Percentiles rank a stretch among this genome's conserved stretches.
Evolutionary conservation across 768 basidiomycete genomes (phyloP).

Genomic region (Tephrocybe sp.): DNA sequence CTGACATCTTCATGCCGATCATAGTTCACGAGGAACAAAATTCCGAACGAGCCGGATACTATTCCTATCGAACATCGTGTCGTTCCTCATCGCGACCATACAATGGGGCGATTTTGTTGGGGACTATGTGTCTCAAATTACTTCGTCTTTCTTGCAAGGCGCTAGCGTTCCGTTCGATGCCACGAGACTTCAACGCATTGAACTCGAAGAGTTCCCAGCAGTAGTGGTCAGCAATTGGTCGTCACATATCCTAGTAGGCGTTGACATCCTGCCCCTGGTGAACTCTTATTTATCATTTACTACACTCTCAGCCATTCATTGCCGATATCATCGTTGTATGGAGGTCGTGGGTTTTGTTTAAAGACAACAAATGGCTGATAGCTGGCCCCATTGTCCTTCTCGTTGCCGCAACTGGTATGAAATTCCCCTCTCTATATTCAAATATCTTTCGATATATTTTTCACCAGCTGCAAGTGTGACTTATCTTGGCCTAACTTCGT

Average conservation of each 20-base stretch:
- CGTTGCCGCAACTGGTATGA: constrained; percentile 3
- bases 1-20: neutral
- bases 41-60: neutral
- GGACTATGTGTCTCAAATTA: constrained; percentile 3
- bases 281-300: too few relatives aligned
- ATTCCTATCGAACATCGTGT: neutral
- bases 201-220: constrained; percentile 1
- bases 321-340: constrained; percentile 11
- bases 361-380: constrained; percentile 7
- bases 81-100: neutral
- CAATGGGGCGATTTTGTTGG: neutral
- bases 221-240: constrained; percentile 5
- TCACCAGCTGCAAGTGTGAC: constrained; percentile 1
- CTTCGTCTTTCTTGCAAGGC: neutral
- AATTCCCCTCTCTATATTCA: neutral
- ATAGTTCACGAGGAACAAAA: neutral
- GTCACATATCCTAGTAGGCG: constrained; percentile 2
- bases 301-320: constrained; percentile 8
- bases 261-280: neutral
- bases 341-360: constrained; percentile 12
- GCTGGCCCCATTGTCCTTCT: constrained; percentile 6
- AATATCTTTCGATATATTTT: neutral
- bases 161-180: neutral
- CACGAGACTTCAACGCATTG: neutral
- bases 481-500: constrained; percentile 11